These are phyloP conservation scores for Zygosaccharomyces pseudobailii DNA, from an alignment of 1,139 yeast species.

Conservation along the genomic window DNA sequence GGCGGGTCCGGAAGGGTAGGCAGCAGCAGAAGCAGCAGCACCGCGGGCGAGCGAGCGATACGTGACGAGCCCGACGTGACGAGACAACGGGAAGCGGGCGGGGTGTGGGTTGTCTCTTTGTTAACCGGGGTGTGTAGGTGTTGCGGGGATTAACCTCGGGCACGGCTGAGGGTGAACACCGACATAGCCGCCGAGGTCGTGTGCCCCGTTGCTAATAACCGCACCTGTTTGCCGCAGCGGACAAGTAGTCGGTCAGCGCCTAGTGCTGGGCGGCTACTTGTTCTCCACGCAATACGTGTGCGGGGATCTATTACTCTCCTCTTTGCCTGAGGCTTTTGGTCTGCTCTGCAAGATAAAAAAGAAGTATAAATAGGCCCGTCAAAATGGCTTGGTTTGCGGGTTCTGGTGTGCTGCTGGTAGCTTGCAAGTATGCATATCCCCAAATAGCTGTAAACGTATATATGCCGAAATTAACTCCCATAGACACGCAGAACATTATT, in stretches of 20 bases:
- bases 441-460: background rate
- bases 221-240: too few species aligned
- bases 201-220: too few species aligned
- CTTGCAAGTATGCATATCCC: background rate
- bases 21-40: too few species aligned
- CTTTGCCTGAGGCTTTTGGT: too few species aligned
- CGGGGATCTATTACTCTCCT: background rate
- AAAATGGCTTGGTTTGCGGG: too few species aligned
- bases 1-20: background rate
- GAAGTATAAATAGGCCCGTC: background rate
- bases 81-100: background rate
- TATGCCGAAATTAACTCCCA: background rate
- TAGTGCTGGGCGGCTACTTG: background rate
- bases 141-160: background rate
- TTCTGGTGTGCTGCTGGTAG: too few species aligned
- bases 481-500: conserved; percentile 13
- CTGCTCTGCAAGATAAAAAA: background rate
- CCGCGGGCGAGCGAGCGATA: too few species aligned
- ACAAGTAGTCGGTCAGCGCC: too few species aligned
- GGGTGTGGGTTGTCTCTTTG: background rate
- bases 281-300: background rate
- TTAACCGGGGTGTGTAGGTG: background rate
- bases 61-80: background rate
- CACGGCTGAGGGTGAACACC: background rate
- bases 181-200: background rate